Base-by-base conservation (phyloP, 768 basidiomycete species). In the Amanita jacksonii region DNA sequence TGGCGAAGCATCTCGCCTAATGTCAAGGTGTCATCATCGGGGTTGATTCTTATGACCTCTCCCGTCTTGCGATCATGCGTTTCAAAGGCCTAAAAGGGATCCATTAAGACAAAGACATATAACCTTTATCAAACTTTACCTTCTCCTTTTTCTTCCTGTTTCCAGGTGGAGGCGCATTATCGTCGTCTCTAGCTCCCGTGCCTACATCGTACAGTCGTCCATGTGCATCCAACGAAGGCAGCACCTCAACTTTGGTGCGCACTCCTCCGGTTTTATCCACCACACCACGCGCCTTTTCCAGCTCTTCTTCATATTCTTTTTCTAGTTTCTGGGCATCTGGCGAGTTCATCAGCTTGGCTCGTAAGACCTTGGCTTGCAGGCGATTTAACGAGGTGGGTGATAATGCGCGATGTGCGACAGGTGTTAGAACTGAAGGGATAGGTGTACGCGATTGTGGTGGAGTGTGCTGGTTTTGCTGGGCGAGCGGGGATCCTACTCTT, bases 151-250 rank as follows among this genome's bases (percentile, higher is more conserved):
- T 87, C 61, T 75, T 77, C 52, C 77, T 74, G 53, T 94, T 94
- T 0, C 85, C 88, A 0, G 80, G 74, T 4, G 62, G 63, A 3
- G 48, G 46, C 9, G 51, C 51, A 0, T 62, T 68, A 34, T 84
- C 82, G 10, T 80, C 77, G 48, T 69, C 75, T n/a, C 41, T 8
- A 15, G 34, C 15, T 22, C 82, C 83, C 32, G 74, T 73, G 0
- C 94, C 94, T 23, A 93, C 78, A 59, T 99, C 94, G 57, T 99
- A 99, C 57, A 98, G 59, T 43, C 76, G 72, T 2, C 94, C 94
- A 23, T 69, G 69, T 0, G 72, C 85, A 60, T 98, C 91, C 49
- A 98, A 60, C 2, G 91, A 93, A 0, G 94, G 94, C 33, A 99
- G 59, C 1, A 96, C 78, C 61, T 93, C 81, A 0, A 94, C 79